phyloP scores from a whole-genome alignment of 306 rosid genomes.

The Pterocarpus santalinus region DNA sequence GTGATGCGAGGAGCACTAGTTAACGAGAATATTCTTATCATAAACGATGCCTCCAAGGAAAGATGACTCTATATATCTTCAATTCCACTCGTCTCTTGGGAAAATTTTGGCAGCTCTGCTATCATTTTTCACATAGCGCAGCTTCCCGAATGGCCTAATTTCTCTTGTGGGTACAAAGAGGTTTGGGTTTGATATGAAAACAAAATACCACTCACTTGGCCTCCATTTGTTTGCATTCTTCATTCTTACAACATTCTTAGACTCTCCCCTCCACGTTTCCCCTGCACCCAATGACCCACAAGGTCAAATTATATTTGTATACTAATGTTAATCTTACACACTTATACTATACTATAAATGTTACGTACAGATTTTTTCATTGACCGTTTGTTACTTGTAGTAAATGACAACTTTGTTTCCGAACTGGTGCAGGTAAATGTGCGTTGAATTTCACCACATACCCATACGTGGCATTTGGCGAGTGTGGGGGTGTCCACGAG shows the following conservation, averaged over 20 bases:
- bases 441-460: conserved; percentile 48
- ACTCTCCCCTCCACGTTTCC: neutral
- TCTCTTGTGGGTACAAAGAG: neutral
- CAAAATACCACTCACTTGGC: neutral
- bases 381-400: neutral
- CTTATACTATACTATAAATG: no score
- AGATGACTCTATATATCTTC: conserved; percentile 41
- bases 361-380: no score
- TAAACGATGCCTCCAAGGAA: conserved; percentile 41
- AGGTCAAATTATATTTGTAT: conserved; percentile 34
- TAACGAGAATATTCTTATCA: conserved; percentile 37
- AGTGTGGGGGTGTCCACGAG: conserved; percentile 50
- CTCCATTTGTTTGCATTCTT: conserved; percentile 15
- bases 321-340: no score
- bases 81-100: neutral
- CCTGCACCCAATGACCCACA: conserved; percentile 20
- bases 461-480: conserved; percentile 52
- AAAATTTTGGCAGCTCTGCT: conserved; percentile 45
- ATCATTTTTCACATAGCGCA: conserved; percentile 16
- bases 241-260: neutral
- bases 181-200: conserved; percentile 17
- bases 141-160: conserved; percentile 12
- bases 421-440: conserved; percentile 58
- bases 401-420: no score
- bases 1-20: neutral